Conservation (phyloP, 2,329 filamentous ascomycete species). For the Diaporthe sp. region DNA sequence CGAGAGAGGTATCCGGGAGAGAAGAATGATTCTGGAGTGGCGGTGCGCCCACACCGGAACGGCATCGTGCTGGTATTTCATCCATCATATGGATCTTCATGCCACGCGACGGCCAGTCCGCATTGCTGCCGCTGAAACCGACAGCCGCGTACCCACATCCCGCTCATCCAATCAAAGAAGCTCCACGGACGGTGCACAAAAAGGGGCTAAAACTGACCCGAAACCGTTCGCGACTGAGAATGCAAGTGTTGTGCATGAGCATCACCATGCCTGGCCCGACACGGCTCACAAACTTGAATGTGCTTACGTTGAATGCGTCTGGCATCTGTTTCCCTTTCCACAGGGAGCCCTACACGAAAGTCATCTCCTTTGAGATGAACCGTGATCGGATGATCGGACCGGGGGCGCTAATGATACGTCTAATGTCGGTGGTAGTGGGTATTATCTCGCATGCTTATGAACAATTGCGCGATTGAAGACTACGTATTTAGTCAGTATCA, state of each 20-base stretch:
- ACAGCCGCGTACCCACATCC: conserved; percentile 28
- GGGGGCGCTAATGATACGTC: neutral
- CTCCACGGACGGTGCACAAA: neutral
- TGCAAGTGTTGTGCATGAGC: conserved; percentile 23
- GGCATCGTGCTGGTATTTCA: conserved; percentile 26
- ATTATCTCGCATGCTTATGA: conserved; percentile 4
- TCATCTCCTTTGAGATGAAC: conserved; percentile 1
- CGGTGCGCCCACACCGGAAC: neutral
- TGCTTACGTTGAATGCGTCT: neutral
- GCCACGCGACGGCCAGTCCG: conserved; percentile 13
- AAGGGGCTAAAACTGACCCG: conserved; percentile 34
- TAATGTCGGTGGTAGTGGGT: neutral
- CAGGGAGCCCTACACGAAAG: neutral
- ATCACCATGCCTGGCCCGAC: neutral
- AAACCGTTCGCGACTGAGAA: conserved; percentile 36
- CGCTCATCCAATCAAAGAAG: conserved; percentile 7
- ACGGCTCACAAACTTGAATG: neutral
- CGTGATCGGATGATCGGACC: neutral
- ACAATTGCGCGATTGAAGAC: neutral
- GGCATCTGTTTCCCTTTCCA: neutral
- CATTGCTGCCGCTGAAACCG: conserved; percentile 1
- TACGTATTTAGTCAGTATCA: neutral
- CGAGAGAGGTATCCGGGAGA: neutral
- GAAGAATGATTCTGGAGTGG: neutral
- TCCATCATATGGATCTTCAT: conserved; percentile 28